These are phyloP conservation scores for Lachnellula occidentalis DNA, from an alignment of 2,329 filamentous ascomycete species.

Conservation along the genomic window DNA sequence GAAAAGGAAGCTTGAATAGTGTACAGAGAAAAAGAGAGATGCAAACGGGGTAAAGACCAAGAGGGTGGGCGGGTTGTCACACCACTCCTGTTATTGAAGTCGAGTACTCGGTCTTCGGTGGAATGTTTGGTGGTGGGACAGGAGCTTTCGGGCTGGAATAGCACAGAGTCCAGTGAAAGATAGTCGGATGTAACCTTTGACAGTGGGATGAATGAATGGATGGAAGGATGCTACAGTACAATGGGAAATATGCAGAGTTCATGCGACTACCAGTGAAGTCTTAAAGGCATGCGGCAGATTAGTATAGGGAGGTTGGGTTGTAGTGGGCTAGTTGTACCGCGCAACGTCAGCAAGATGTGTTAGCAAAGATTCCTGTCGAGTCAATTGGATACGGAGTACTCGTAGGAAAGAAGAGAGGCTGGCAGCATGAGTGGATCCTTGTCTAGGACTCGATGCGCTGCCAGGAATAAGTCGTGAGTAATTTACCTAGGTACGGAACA, in stretches of 20 bases:
- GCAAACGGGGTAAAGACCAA: background rate
- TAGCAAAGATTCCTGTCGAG: background rate
- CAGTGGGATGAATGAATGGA: background rate
- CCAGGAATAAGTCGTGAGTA: too few relatives aligned
- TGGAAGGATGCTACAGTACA: background rate
- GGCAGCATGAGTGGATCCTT: background rate
- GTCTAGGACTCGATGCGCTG: background rate
- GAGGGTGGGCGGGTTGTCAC: background rate
- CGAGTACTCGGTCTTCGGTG: background rate
- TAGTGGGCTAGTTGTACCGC: background rate
- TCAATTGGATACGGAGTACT: background rate
- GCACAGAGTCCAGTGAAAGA: background rate
- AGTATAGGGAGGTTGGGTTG: background rate
- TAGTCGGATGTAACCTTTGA: background rate
- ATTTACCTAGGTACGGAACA: too few relatives aligned
- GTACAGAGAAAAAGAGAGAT: slow-evolving; percentile 15
- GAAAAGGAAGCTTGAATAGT: slow-evolving; percentile 7
- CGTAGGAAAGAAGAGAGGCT: slow-evolving; percentile 8
- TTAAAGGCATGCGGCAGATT: slow-evolving; percentile 19
- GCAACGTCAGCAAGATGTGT: slow-evolving; percentile 1
- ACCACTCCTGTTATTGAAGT: slow-evolving; percentile 2
- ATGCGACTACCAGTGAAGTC: slow-evolving; percentile 13
- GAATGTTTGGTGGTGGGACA: background rate
- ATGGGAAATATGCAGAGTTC: slow-evolving; percentile 6
- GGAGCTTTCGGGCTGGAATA: background rate